A percentile compares a stretch with the other conserved stretches of the same genome.
These are phyloP conservation scores for Xylaria polymorpha DNA, from an alignment of 2,329 filamentous ascomycete species.

Conservation along the genomic window DNA sequence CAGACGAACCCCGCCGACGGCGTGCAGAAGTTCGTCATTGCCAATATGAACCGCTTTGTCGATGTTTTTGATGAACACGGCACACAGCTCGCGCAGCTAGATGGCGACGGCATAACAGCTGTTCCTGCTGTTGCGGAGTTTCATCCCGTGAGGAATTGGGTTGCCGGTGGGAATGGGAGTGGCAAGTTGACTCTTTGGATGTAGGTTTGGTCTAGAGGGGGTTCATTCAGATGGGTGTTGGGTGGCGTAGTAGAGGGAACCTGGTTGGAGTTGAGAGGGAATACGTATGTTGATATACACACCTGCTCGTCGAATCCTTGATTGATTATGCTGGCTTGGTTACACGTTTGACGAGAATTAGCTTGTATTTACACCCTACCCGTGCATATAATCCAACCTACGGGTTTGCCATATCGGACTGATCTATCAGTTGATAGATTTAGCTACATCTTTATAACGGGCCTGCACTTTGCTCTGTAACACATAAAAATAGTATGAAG, in stretches of 20 bases:
- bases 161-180: conserved; percentile 89
- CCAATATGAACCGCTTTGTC: conserved; percentile 98
- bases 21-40: conserved; percentile 89
- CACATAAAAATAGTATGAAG: neutral
- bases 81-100: conserved; percentile 87
- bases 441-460: neutral
- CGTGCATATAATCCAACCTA: neutral
- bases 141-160: conserved; percentile 89
- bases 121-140: conserved; percentile 94
- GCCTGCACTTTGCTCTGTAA: neutral
- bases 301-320: neutral
- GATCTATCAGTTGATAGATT: neutral
- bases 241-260: neutral
- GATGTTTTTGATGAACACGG: conserved; percentile 87
- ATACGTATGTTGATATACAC: neutral
- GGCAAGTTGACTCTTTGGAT: conserved; percentile 95
- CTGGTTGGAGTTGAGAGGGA: neutral
- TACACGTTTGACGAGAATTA: neutral
- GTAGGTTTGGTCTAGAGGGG: conserved; percentile 54
- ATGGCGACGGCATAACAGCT: conserved; percentile 90
- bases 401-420: neutral
- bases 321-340: neutral
- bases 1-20: conserved; percentile 81
- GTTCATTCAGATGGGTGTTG: neutral
- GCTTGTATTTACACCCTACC: neutral